A percentile compares a stretch with the other conserved stretches of the same genome.
Conservation (phyloP, 805 yeast species). For the Barnettozyma wickerhamii region DNA sequence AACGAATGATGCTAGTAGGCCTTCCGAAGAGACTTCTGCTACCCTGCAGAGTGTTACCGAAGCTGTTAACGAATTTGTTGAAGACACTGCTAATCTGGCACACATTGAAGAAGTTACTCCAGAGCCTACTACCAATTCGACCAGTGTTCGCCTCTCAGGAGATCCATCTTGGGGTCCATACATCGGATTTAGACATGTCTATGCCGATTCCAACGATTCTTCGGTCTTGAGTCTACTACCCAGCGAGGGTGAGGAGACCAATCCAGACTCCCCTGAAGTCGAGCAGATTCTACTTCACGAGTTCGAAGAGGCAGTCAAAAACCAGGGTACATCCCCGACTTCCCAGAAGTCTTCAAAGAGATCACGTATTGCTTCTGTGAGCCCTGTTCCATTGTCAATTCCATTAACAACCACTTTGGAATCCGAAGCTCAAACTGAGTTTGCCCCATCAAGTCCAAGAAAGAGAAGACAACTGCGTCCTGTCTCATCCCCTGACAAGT, state of each 20-base stretch:
- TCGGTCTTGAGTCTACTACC: constrained; percentile 1
- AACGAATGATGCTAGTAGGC: background rate
- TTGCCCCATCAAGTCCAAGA: background rate
- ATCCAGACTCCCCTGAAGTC: background rate
- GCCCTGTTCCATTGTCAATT: background rate
- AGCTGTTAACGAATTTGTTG: background rate
- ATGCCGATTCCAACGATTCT: background rate
- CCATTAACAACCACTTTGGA: background rate
- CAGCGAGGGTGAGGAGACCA: background rate
- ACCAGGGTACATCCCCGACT: background rate
- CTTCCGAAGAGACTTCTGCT: background rate
- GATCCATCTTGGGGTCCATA: too few relatives aligned
- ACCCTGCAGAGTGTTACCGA: background rate
- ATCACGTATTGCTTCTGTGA: background rate
- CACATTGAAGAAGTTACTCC: background rate
- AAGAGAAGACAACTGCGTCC: background rate
- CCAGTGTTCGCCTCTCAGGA: too few relatives aligned
- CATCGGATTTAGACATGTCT: too few relatives aligned
- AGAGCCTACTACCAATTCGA: too few relatives aligned
- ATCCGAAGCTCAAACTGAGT: background rate
- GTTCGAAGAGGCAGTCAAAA: background rate
- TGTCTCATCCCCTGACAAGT: constrained; percentile 12
- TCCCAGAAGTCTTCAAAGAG: background rate
- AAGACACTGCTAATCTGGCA: background rate
- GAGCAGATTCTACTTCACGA: background rate